Conservation (phyloP, 2,329 filamentous ascomycete genomes). For the Atkinsonella hypoxylon region DNA sequence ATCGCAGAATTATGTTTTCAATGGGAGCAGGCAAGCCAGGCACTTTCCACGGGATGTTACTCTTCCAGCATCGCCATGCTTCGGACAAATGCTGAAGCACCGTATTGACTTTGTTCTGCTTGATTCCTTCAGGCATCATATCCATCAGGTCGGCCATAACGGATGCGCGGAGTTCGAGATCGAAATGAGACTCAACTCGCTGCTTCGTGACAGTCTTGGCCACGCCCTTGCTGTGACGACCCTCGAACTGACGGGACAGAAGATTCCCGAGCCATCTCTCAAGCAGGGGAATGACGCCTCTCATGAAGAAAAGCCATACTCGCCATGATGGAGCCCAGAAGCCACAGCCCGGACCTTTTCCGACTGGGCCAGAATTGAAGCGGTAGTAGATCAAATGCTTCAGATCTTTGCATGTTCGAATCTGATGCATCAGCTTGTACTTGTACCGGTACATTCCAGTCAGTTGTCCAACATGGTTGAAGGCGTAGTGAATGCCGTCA, state of each 20-base stretch:
- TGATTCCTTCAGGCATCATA: conserved; percentile 99
- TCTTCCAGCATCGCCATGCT: conserved; percentile 99
- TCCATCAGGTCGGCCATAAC: conserved; percentile 99
- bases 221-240: conserved; percentile 95
- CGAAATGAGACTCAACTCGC: conserved; percentile 96
- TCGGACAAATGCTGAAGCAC: conserved; percentile 95
- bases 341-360: conserved; percentile 93
- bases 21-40: conserved; percentile 92
- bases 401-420: conserved; percentile 94
- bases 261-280: conserved; percentile 97
- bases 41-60: conserved; percentile 99
- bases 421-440: conserved; percentile 99
- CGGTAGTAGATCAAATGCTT: conserved; percentile 99
- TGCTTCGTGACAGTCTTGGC: conserved; percentile 99
- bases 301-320: conserved; percentile 99
- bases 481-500: conserved; percentile 97
- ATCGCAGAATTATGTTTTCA: conserved; percentile 95
- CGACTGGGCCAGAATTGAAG: conserved; percentile 93
- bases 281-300: conserved; percentile 90
- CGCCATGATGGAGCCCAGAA: conserved; percentile 99
- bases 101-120: conserved; percentile 98
- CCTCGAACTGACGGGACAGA: conserved; percentile 93
- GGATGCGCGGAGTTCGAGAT: conserved; percentile 89
- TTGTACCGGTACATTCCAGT: conserved; percentile 99
- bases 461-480: conserved; percentile 96